Evolutionary conservation across 129 eudicot species (phyloP).

Genomic region (Silybum marianum): DNA sequence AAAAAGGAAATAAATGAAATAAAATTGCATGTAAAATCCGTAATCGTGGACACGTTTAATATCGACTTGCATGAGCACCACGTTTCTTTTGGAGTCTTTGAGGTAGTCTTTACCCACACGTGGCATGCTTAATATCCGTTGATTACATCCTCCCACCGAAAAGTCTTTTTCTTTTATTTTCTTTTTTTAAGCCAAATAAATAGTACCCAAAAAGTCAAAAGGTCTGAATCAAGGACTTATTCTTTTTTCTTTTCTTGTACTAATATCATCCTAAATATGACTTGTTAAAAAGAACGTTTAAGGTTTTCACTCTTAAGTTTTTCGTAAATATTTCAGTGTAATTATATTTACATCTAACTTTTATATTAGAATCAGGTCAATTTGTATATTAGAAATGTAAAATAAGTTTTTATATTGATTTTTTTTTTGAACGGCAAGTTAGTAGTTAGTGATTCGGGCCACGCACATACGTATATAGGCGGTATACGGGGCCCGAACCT

Average conservation of each 20-base stretch:
- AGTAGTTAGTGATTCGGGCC: no score
- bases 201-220: not conserved
- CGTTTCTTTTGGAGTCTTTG: slow-evolving; percentile 27
- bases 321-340: no score
- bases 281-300: no score
- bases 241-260: not conserved
- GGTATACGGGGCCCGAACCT: no score
- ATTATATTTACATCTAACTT: no score
- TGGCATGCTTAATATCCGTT: slow-evolving; percentile 25
- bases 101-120: slow-evolving; percentile 27
- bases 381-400: no score
- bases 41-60: slow-evolving; percentile 27
- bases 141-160: not conserved
- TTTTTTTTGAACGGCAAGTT: no score
- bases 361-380: no score
- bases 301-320: no score
- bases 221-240: not conserved
- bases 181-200: not conserved
- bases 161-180: not conserved
- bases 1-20: not conserved
- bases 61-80: slow-evolving; percentile 21
- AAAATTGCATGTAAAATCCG: not conserved
- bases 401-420: no score
- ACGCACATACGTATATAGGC: no score
- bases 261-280: no score